Base-by-base conservation (phyloP, 169 alveolate species). In the Eimeria necatrix region DNA sequence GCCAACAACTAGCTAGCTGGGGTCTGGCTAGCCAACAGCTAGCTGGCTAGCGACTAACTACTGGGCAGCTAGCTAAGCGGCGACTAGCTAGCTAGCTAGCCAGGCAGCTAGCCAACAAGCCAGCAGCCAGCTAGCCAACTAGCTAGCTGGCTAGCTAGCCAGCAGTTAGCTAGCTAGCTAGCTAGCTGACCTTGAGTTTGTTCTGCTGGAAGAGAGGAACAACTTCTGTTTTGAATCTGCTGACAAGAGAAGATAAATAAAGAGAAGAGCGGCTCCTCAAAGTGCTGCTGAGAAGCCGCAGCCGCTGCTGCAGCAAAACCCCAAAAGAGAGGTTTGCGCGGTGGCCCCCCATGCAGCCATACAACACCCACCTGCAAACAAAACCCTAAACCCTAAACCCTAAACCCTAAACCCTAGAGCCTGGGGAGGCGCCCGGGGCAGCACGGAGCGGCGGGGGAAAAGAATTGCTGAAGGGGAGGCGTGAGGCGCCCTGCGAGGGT, bases 361-460 rank as follows among this genome's bases (percentile, higher is more conserved):
- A 87, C 14, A 87, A 16, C 6, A 87, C 46, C 94, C 94, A 87
- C 53, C 94, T 87, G 59, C 24, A 48, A 6, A 32, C 68, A 73
- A 73, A 46, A 76, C 86, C 56, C 86, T 76, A 70, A 70, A 70
- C 81, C 81, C 81, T 70, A 70, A 70, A 70, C 81, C 49, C 81
- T 70, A 26, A 70, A 70, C 49, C 81, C 81, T 26, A 22, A 12
- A 2, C 46, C 20, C 71, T 4, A 9, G 71, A 9, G 71, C 4
- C 10, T 14, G 71, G n/a, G n/a, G 24, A 60, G n/a, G 8, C 71
- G 71, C 71, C n/a, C n/a, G 20, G 76, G 76, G 48, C 32, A 6
- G 76, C 46, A 8, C 20, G 2, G 20, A 2, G 4, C 48, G 24
- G 48, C 48, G 4, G 46, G 76, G 5, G 32, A 12, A 20, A 22